Evolutionary conservation across 495 filamentous ascomycete species (phyloP).

Genomic region (Talaromyces adpressus): DNA sequence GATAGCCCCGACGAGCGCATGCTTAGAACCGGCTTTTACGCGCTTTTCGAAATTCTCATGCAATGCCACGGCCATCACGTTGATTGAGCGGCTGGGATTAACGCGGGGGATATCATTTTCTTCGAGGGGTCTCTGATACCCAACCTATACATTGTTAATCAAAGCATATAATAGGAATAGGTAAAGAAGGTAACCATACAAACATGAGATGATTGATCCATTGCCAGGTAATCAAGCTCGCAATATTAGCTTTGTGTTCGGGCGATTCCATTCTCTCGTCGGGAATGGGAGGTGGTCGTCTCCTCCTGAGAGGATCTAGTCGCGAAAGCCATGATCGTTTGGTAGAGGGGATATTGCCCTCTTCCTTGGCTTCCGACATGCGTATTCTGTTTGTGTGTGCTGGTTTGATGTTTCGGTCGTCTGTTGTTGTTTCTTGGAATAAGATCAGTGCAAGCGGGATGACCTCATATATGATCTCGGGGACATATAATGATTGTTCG

Average conservation of each 20-base stretch:
- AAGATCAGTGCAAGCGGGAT: background rate
- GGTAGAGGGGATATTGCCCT: background rate
- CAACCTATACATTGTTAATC: conserved; percentile 22
- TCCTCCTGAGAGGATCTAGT: conserved; percentile 48
- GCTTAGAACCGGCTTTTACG: conserved; percentile 56
- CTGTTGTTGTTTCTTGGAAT: background rate
- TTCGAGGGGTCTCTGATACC: conserved; percentile 80
- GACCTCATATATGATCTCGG: background rate
- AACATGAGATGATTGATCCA: conserved; percentile 56
- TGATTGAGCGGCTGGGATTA: conserved; percentile 67
- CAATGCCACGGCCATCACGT: conserved; percentile 56
- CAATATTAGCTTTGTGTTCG: conserved; percentile 46
- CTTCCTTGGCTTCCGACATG: conserved; percentile 7
- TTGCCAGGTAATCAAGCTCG: conserved; percentile 51
- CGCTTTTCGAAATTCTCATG: conserved; percentile 60
- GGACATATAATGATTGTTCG: background rate
- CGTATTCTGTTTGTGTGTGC: background rate
- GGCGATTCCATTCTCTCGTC: conserved; percentile 39
- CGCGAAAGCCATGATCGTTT: conserved; percentile 28
- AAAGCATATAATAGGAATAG: too few relatives aligned
- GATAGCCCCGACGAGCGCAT: conserved; percentile 70
- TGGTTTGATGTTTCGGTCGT: background rate
- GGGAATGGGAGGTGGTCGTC: conserved; percentile 46
- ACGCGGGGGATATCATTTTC: conserved; percentile 79
- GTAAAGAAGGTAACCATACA: conserved; percentile 11